Evolutionary conservation across 176 grass and related monocot genomes (phyloP), one percentile per base, ranked within the genome.

Genomic region (Avena eriantha): DNA sequence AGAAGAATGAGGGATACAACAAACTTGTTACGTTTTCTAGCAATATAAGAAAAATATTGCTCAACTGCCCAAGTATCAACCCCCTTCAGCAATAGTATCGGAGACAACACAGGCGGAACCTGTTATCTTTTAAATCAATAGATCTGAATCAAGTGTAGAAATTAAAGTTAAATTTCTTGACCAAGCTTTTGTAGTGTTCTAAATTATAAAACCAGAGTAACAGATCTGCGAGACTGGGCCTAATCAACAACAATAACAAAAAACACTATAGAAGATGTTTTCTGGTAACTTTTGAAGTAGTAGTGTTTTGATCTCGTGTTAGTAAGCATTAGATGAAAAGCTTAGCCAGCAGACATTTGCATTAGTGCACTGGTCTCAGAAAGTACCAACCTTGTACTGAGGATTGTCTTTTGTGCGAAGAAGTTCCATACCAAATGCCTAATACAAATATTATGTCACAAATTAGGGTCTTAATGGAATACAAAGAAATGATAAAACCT

Each of bases 361-460:
- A n/a, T 54, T 81, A 39, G 46, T 86, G 21, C 1, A 14, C 48
- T 57, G 43, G 69, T 88, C 78, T 59, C 5, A 1, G 63, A 65
- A 84, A 34, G 81, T 53, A 78, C 77, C 55, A 91, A 99, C 97
- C 94, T 96, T 94, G 82, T 96, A 91, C 66, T 94, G 90, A 80
- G 94, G 94, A 91, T 94, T 96, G 68, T 99, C 97, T 90, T 83
- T 86, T 86, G 89, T 99, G 59, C 85, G 84, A 45, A 99, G 87
- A 93, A 99, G 94, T 83, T 99, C 97, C 97, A 99, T 96, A 78
- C 97, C 97, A 93, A 94, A 99, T 85, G 94, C 97, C 97, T 98
- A 67, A 71, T 86, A 68, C 60, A 55, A 85, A 90, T 34, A 86
- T 83, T 56, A 75, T 53, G n/a, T 55, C 33, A 81, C 33, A 64